A percentile compares a stretch with the other conserved stretches of the same genome.
These are phyloP conservation scores for Globisporangium carolinianum DNA, from an alignment of 352 stramenopile genomes.

Conservation along the genomic window DNA sequence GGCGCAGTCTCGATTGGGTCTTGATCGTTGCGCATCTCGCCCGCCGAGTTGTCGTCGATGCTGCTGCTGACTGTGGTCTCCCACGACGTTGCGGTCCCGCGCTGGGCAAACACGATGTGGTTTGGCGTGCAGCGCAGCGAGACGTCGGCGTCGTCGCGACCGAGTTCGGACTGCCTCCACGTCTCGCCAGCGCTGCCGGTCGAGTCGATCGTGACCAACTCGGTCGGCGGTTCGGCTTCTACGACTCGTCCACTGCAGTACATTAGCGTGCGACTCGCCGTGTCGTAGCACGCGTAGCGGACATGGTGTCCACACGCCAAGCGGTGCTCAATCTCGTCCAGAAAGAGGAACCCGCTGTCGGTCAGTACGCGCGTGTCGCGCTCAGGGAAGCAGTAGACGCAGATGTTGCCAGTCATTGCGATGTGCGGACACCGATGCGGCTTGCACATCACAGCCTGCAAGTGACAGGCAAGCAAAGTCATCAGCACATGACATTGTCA, in stretches of 20 bases:
- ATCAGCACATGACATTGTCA: no score
- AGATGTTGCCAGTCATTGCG: slow-evolving; percentile 95
- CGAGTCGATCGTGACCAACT: slow-evolving; percentile 7
- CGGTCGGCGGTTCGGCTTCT: slow-evolving; percentile 4
- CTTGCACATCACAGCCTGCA: slow-evolving; percentile 95
- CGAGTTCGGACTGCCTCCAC: background rate
- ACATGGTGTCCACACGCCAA: slow-evolving; percentile 2
- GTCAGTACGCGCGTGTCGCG: slow-evolving; percentile 9
- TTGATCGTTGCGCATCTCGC: background rate
- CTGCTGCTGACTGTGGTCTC: slow-evolving; percentile 1
- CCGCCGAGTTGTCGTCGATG: no score
- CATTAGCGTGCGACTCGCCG: slow-evolving; percentile 2
- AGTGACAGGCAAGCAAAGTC: background rate
- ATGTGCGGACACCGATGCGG: slow-evolving; percentile 97
- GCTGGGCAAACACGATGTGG: slow-evolving; percentile 9
- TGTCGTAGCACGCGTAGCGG: slow-evolving; percentile 10
- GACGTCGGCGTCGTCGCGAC: background rate
- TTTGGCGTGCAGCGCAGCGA: slow-evolving; percentile 9
- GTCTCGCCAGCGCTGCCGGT: background rate
- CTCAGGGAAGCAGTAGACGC: slow-evolving; percentile 74
- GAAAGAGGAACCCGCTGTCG: slow-evolving; percentile 9
- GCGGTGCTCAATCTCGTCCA: slow-evolving; percentile 8
- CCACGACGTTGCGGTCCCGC: slow-evolving; percentile 4
- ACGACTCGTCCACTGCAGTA: slow-evolving; percentile 5
- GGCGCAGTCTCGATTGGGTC: slow-evolving; percentile 3